A percentile compares a stretch with the other conserved stretches of the same genome.
phyloP scores from a whole-genome alignment of 2,329 filamentous ascomycete species.

The Cytospora leucostoma region DNA sequence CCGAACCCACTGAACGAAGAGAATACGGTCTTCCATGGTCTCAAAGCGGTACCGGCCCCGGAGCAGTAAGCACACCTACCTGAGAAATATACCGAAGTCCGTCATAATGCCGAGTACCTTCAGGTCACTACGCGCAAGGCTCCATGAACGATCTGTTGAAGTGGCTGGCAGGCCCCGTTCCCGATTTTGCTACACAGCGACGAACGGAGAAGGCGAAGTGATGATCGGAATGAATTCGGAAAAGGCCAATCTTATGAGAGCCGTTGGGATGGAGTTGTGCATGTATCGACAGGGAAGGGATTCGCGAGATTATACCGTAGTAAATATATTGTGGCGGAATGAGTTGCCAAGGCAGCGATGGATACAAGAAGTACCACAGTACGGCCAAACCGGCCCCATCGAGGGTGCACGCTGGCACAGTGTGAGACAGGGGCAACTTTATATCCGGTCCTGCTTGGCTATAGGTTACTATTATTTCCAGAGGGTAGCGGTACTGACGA shows the following conservation, averaged over 20 bases:
- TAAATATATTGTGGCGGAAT: neutral
- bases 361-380: neutral
- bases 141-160: neutral
- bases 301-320: conserved; percentile 12
- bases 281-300: conserved; percentile 2
- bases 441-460: neutral
- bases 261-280: conserved; percentile 1
- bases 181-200: neutral
- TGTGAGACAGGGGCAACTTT: neutral
- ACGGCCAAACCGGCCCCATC: neutral
- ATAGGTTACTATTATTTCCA: neutral
- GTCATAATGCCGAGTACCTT: too few relatives aligned
- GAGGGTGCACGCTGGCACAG: neutral
- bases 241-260: conserved; percentile 9
- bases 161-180: neutral
- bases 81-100: neutral
- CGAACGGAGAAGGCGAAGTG: conserved; percentile 11
- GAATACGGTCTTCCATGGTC: neutral
- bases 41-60: too few relatives aligned
- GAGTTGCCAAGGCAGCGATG: conserved; percentile 4
- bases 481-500: neutral
- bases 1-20: neutral
- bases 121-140: neutral
- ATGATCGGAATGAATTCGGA: conserved; percentile 12
- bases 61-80: too few relatives aligned